phyloP scores from a whole-genome alignment of 2,329 filamentous ascomycete species.

The Aspergillus clavatus region DNA sequence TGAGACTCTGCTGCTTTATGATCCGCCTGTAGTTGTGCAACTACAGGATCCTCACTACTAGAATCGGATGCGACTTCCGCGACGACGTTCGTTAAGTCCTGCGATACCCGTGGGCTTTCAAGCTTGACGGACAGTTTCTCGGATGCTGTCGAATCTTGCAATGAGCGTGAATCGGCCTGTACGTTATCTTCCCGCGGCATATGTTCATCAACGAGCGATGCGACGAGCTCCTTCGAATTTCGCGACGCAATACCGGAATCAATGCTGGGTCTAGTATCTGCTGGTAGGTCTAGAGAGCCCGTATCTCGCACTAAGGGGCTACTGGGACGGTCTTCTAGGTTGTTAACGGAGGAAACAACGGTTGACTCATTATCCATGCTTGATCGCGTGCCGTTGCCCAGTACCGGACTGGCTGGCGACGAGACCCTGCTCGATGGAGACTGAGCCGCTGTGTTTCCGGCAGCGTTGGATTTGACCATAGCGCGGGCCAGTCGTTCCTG shows the following conservation, averaged over 20 bases:
- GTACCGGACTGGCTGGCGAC: slow-evolving; percentile 50
- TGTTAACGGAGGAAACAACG: slow-evolving; percentile 17
- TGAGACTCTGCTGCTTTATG: slow-evolving; percentile 51
- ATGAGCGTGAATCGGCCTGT: not conserved
- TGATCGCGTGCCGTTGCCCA: slow-evolving; percentile 40
- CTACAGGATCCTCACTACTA: slow-evolving; percentile 41
- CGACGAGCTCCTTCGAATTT: slow-evolving; percentile 23
- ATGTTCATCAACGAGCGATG: slow-evolving; percentile 12
- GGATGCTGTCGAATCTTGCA: not conserved
- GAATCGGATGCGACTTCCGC: slow-evolving; percentile 15
- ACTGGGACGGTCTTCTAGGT: slow-evolving; percentile 18
- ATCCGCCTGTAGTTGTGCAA: slow-evolving; percentile 47
- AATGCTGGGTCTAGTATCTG: slow-evolving; percentile 23
- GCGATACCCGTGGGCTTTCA: slow-evolving; percentile 10
- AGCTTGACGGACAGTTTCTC: not conserved
- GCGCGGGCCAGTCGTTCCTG: slow-evolving; percentile 88
- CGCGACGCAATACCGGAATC: slow-evolving; percentile 24
- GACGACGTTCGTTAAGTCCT: slow-evolving; percentile 14
- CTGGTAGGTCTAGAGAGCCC: slow-evolving; percentile 9
- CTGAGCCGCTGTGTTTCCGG: slow-evolving; percentile 43
- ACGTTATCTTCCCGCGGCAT: slow-evolving; percentile 3
- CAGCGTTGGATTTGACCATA: slow-evolving; percentile 66
- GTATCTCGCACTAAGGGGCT: slow-evolving; percentile 9
- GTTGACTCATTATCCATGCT: slow-evolving; percentile 35
- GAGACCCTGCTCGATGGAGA: slow-evolving; percentile 47